Evolutionary conservation across 2,329 filamentous ascomycete genomes (phyloP).

Genomic region (Geosmithia flava): DNA sequence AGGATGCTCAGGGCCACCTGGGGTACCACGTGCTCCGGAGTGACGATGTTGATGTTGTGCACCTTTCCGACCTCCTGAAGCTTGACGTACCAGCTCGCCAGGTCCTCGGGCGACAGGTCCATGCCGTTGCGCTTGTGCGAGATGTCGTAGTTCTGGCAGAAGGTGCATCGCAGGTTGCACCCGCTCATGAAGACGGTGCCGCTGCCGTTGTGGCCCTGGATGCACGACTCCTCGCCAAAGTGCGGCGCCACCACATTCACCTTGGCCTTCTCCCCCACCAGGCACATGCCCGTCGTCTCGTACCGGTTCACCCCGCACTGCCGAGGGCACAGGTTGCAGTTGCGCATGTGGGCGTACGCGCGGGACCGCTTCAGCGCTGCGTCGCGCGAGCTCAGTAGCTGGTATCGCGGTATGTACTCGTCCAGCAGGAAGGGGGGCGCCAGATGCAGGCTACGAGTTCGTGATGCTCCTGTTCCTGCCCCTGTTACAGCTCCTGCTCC

Average conservation of each 20-base stretch:
- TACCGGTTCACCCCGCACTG: constrained; percentile 72
- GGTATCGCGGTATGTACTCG: constrained; percentile 62
- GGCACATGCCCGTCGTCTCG: constrained; percentile 63
- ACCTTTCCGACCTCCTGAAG: constrained; percentile 66
- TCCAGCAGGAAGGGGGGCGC: constrained; percentile 59
- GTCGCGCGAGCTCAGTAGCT: constrained; percentile 53
- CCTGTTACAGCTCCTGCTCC: background rate
- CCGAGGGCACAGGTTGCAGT: constrained; percentile 74
- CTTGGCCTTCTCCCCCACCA: constrained; percentile 65
- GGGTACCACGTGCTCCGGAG: constrained; percentile 76
- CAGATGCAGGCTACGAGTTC: constrained; percentile 29
- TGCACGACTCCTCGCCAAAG: constrained; percentile 74
- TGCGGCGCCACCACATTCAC: constrained; percentile 80
- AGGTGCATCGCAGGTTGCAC: constrained; percentile 61
- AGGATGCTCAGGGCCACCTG: constrained; percentile 71
- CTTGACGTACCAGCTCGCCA: constrained; percentile 75
- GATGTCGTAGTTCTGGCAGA: constrained; percentile 77
- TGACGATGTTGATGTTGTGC: constrained; percentile 86
- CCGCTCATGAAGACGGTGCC: constrained; percentile 75
- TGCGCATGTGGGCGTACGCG: constrained; percentile 62
- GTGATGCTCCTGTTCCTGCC: background rate
- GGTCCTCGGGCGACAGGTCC: constrained; percentile 64
- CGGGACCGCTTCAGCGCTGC: constrained; percentile 60
- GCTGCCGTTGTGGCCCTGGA: constrained; percentile 71
- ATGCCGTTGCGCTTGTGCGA: constrained; percentile 71